These are phyloP conservation scores for Leccinum pachyderme DNA, from an alignment of 1,284 basidiomycete species.

Conservation along the genomic window DNA sequence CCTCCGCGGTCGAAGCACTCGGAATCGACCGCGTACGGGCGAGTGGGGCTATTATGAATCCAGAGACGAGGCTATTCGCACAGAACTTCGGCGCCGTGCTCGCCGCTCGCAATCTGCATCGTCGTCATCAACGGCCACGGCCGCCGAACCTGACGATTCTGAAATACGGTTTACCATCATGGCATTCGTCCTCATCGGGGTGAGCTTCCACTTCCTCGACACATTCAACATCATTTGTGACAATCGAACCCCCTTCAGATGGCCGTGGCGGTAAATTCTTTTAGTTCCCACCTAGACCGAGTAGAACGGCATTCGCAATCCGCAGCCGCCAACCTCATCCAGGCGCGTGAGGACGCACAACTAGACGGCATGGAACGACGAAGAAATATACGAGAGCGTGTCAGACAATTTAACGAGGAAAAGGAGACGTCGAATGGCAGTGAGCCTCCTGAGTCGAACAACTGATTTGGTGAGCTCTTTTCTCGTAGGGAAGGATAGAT, in stretches of 20 bases:
- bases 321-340: slow-evolving; percentile 43
- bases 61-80: slow-evolving; percentile 32
- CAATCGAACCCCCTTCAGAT: slow-evolving; percentile 8
- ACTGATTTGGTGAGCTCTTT: background rate
- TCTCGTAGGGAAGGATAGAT: background rate
- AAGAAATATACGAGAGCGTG: slow-evolving; percentile 38
- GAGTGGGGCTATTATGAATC: slow-evolving; percentile 10
- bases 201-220: slow-evolving; percentile 5
- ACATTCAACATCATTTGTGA: background rate
- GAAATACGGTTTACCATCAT: slow-evolving; percentile 17
- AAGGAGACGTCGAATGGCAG: background rate
- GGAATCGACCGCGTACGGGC: background rate
- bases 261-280: slow-evolving; percentile 3
- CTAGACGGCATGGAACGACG: slow-evolving; percentile 41
- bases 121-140: slow-evolving; percentile 2
- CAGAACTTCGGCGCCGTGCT: slow-evolving; percentile 41
- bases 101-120: slow-evolving; percentile 11
- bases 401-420: slow-evolving; percentile 25
- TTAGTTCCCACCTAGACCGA: slow-evolving; percentile 20
- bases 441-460: background rate
- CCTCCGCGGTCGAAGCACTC: slow-evolving; percentile 24
- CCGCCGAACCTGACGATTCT: background rate
- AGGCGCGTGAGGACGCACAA: slow-evolving; percentile 42
- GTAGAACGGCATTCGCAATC: slow-evolving; percentile 29
- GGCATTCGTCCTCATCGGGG: slow-evolving; percentile 15